Base-by-base conservation (phyloP, 1,284 basidiomycete species). In the Naganishia sp. region DNA sequence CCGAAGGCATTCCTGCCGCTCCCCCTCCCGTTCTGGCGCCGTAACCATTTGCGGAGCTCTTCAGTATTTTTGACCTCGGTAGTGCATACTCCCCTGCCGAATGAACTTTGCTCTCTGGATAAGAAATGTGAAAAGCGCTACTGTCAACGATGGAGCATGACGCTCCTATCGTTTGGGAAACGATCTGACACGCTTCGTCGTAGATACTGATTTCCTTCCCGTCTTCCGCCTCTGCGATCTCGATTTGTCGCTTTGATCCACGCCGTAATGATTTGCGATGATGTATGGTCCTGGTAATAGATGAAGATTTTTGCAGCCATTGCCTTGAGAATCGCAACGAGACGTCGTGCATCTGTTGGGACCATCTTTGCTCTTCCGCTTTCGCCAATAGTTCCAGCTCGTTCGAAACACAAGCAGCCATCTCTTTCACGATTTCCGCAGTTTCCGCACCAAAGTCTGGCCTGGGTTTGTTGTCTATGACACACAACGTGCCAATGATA, bases 301-400 rank as follows among this genome's bases (percentile, higher is more conserved):
- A 41, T 4, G 47, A 42, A 25, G 58, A 73, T 13, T 10, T 72
- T 54, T 75, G 72, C 35, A 77, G 65, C 11, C 75, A 76, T 21
- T 74, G 71, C 17, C 74, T 72, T 2, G 76, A 69, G 62, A 77
- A 77, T 32, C 75, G 72, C 28, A 76, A 74, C 18, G 76, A 74
- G 50, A 74, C 72, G 70, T 76, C 72, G 56, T 77, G 76, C 60
- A 77, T 62, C 51, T 71, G 70, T 17, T 72, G 70, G 21, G 67
- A 67, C 17, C 69, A 63, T 11, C 68, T 54, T 17, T 69, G 66
- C 21, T 71, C 69, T 32, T 57, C 60, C 21, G 71, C 71, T 28
- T 67, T 68, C 45, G 71, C 71, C 6, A 72, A 42, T 13, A 73
- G 67, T 54, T 75, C 74, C 15, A 75, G 63, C 68, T 75, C 74